These are phyloP conservation scores for Lablab purpureus DNA, from an alignment of 306 rosid genomes.

Conservation along the genomic window DNA sequence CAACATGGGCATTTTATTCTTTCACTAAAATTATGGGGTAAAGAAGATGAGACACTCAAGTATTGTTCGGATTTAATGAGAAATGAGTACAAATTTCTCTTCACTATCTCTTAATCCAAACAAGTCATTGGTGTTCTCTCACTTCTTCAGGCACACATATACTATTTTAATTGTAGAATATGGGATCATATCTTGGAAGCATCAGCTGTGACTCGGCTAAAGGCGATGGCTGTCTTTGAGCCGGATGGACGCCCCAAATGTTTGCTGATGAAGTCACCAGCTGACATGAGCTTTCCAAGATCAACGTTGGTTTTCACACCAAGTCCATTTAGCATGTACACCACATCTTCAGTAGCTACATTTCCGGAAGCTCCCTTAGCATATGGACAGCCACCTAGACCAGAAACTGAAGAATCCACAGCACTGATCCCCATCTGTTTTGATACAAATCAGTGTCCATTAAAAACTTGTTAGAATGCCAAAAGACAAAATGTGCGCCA, in stretches of 20 bases:
- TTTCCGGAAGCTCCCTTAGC: conserved; percentile 63
- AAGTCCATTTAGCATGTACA: conserved; percentile 89
- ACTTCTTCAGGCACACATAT: conserved; percentile 35
- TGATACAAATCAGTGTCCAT: conserved; percentile 45
- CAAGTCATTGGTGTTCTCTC: conserved; percentile 5
- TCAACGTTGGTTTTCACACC: conserved; percentile 85
- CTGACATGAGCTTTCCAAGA: conserved; percentile 74
- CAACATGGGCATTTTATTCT: conserved; percentile 22
- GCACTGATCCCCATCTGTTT: conserved; percentile 67
- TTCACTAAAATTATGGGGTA: conserved; percentile 15
- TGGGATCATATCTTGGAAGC: conserved; percentile 63
- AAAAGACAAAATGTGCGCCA: conserved; percentile 1
- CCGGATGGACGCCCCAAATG: conserved; percentile 77
- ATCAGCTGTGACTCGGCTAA: conserved; percentile 67
- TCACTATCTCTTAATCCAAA: no score
- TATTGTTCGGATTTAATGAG: no score
- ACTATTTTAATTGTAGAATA: not conserved
- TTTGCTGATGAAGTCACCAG: conserved; percentile 85
- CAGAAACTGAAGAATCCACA: conserved; percentile 55
- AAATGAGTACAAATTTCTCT: no score
- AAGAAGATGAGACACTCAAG: not conserved
- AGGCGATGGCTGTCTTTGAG: conserved; percentile 81
- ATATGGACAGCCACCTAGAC: conserved; percentile 56
- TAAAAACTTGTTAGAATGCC: not conserved
- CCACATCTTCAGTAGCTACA: conserved; percentile 93